These are phyloP conservation scores for Pichia ethanolica DNA, from an alignment of 805 yeast genomes.

Conservation along the genomic window DNA sequence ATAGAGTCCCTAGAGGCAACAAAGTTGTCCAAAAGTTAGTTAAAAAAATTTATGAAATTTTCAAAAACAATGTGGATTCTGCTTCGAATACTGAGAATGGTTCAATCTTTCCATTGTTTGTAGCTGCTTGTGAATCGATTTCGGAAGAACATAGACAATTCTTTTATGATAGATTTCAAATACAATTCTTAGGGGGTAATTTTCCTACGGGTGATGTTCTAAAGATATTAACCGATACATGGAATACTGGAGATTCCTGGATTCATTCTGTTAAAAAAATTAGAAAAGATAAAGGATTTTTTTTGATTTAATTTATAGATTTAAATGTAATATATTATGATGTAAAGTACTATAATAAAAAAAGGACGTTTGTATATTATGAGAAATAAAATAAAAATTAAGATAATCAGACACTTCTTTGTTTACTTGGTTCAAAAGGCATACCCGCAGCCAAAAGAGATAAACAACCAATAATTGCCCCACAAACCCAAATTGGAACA, in stretches of 20 bases:
- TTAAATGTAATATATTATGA: neutral
- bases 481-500: slow-evolving; percentile 57
- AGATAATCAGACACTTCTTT: slow-evolving; percentile 25
- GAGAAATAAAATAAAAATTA: neutral
- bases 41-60: slow-evolving; percentile 1
- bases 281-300: slow-evolving; percentile 5
- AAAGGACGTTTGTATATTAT: no score
- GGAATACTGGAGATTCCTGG: slow-evolving; percentile 9
- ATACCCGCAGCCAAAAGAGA: slow-evolving; percentile 37
- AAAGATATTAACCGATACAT: slow-evolving; percentile 6
- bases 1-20: neutral
- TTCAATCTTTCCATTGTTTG: slow-evolving; percentile 6
- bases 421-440: slow-evolving; percentile 44
- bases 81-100: slow-evolving; percentile 9
- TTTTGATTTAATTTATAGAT: slow-evolving; percentile 1
- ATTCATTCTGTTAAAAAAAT: slow-evolving; percentile 7
- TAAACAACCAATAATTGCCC: slow-evolving; percentile 44
- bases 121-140: slow-evolving; percentile 8
- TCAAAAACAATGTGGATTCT: slow-evolving; percentile 8
- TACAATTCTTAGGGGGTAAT: slow-evolving; percentile 10
- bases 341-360: no score
- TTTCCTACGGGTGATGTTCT: slow-evolving; percentile 8
- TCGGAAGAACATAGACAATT: slow-evolving; percentile 1
- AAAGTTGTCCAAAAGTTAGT: slow-evolving; percentile 5
- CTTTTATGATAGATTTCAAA: slow-evolving; percentile 9